These are phyloP conservation scores for Boletus vermiculosoides DNA, from an alignment of 768 basidiomycete species.

Conservation along the genomic window DNA sequence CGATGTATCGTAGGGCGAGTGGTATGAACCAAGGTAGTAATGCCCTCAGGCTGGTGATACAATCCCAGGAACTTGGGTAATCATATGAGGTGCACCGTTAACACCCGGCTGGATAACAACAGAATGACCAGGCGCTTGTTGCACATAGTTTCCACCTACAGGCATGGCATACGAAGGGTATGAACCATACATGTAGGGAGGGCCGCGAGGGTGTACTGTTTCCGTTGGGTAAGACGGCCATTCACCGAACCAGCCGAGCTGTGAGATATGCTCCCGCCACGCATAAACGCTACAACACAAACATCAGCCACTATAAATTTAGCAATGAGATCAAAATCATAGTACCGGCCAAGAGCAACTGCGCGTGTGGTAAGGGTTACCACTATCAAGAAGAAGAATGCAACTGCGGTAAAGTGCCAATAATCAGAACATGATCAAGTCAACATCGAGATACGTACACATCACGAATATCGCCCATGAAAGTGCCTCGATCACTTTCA, in stretches of 20 bases:
- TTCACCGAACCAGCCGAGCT: conserved; percentile 78
- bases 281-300: conserved; percentile 23
- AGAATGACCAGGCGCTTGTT: conserved; percentile 57
- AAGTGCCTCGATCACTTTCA: conserved; percentile 76
- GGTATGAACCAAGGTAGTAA: background rate
- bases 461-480: conserved; percentile 71
- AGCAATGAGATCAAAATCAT: background rate
- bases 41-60: conserved; percentile 19
- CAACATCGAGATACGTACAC: conserved; percentile 33
- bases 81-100: conserved; percentile 57
- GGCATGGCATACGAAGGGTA: conserved; percentile 26
- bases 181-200: conserved; percentile 33
- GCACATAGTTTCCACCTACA: conserved; percentile 39
- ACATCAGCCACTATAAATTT: background rate
- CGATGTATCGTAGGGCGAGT: background rate
- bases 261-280: conserved; percentile 41
- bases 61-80: conserved; percentile 55
- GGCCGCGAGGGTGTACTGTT: conserved; percentile 21
- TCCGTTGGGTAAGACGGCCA: conserved; percentile 53
- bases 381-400: conserved; percentile 53
- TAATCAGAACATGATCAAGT: conserved; percentile 2
- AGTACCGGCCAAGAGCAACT: conserved; percentile 32
- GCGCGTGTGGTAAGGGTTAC: conserved; percentile 50
- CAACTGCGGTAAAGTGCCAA: conserved; percentile 30
- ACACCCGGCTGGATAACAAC: conserved; percentile 66